Evolutionary conservation across 139 green algal species (phyloP).

Genomic region (Coelastrella sp.): DNA sequence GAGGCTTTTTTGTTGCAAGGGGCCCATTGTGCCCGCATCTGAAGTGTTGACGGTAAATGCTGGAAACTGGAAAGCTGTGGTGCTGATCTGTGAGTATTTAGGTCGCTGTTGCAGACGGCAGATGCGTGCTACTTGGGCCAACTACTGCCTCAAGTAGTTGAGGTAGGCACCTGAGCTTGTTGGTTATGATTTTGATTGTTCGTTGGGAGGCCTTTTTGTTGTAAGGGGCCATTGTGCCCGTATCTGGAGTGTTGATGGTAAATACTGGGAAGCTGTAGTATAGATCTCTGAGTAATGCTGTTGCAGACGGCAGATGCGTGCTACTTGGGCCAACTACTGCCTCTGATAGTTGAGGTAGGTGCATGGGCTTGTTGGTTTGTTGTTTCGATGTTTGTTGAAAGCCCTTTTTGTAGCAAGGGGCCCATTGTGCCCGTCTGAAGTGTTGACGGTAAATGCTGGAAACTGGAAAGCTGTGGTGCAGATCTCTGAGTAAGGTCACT

Average conservation of each 20-base stretch:
- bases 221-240: too few relatives aligned
- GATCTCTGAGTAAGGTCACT: conserved; percentile 64
- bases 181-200: too few relatives aligned
- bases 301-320: conserved; percentile 58
- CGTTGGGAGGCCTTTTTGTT: too few relatives aligned
- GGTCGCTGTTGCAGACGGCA: conserved; percentile 67
- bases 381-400: too few relatives aligned
- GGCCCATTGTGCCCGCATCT: too few relatives aligned
- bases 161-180: conserved; percentile 12
- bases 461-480: conserved; percentile 48
- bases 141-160: conserved; percentile 50
- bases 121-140: conserved; percentile 39
- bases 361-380: too few relatives aligned
- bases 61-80: neutral
- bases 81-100: conserved; percentile 53
- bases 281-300: conserved; percentile 59
- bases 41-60: too few relatives aligned
- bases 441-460: conserved; percentile 45
- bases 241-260: too few relatives aligned
- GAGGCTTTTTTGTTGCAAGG: too few relatives aligned
- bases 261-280: neutral
- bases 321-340: conserved; percentile 54
- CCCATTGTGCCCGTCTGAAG: too few relatives aligned
- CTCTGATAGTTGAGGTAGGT: conserved; percentile 24
- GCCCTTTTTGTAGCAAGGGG: too few relatives aligned